Evolutionary conservation across 2,329 filamentous ascomycete genomes (phyloP).

Genomic region (Sporothrix variecibatus): DNA sequence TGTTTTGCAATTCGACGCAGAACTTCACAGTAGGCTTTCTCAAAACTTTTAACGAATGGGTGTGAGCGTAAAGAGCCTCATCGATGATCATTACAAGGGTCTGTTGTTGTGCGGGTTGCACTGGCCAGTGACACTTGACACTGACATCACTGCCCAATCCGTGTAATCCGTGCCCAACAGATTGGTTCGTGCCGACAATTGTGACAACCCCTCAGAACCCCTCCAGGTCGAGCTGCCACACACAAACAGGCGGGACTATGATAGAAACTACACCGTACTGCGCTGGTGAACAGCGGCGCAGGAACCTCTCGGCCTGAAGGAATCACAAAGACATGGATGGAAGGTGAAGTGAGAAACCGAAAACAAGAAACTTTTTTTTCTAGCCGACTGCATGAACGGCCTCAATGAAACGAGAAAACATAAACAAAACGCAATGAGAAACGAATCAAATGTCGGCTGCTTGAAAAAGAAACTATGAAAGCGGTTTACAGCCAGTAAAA

Average conservation of each 20-base stretch:
- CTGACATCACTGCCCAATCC: background rate
- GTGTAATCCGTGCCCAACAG: background rate
- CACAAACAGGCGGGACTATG: background rate
- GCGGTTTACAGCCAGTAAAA: background rate
- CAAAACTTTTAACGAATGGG: no score
- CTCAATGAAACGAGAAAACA: background rate
- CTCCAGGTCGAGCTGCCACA: no score
- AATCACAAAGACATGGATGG: background rate
- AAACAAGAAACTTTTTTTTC: background rate
- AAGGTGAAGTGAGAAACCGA: background rate
- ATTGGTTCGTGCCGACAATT: background rate
- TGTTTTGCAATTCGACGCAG: background rate
- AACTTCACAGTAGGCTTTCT: background rate
- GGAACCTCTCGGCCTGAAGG: background rate
- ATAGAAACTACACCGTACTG: conserved; percentile 3
- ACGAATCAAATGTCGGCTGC: background rate
- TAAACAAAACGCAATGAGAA: background rate
- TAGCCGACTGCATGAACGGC: background rate
- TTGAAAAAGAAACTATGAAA: background rate
- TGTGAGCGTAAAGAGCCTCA: background rate
- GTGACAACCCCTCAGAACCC: background rate
- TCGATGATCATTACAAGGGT: background rate
- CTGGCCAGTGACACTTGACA: background rate
- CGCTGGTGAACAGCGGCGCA: background rate
- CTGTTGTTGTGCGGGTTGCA: background rate